These are phyloP conservation scores for Yarrowia sp. DNA, from an alignment of 805 yeast species.

Conservation along the genomic window DNA sequence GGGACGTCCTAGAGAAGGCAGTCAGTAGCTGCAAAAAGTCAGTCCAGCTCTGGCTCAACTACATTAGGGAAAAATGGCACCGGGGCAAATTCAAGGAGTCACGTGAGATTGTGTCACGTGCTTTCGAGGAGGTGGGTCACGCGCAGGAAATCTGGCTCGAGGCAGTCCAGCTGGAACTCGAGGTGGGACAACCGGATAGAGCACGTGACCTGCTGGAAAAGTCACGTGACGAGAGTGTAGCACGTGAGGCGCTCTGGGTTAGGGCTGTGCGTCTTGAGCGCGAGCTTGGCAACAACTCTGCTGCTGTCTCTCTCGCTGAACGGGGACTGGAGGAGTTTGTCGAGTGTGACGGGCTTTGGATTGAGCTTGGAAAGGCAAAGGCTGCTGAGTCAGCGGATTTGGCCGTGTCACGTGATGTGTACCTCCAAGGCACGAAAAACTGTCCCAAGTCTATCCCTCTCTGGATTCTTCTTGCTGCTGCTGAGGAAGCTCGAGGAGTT, in stretches of 20 bases:
- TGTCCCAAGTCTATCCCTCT: conserved; percentile 56
- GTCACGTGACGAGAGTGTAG: conserved; percentile 52
- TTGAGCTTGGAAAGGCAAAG: background rate
- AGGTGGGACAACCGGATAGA: conserved; percentile 50
- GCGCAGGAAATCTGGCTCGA: conserved; percentile 73
- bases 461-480: conserved; percentile 62
- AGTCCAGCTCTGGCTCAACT: conserved; percentile 67
- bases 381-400: background rate
- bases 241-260: conserved; percentile 63
- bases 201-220: conserved; percentile 53
- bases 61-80: conserved; percentile 72
- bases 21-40: conserved; percentile 57
- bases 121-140: conserved; percentile 55
- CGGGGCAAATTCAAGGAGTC: conserved; percentile 60
- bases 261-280: conserved; percentile 64
- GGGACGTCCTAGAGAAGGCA: conserved; percentile 61
- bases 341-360: conserved; percentile 49
- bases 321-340: conserved; percentile 61
- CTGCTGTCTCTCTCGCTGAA: conserved; percentile 55
- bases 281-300: conserved; percentile 49
- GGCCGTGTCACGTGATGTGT: conserved; percentile 57
- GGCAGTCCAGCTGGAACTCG: conserved; percentile 67
- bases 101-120: conserved; percentile 58
- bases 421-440: conserved; percentile 57
- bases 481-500: conserved; percentile 57